Percentiles rank a stretch among this genome's conserved stretches.
Evolutionary conservation across 164 flowering plant genomes (phyloP).

Genomic region (Macadamia tetraphylla): DNA sequence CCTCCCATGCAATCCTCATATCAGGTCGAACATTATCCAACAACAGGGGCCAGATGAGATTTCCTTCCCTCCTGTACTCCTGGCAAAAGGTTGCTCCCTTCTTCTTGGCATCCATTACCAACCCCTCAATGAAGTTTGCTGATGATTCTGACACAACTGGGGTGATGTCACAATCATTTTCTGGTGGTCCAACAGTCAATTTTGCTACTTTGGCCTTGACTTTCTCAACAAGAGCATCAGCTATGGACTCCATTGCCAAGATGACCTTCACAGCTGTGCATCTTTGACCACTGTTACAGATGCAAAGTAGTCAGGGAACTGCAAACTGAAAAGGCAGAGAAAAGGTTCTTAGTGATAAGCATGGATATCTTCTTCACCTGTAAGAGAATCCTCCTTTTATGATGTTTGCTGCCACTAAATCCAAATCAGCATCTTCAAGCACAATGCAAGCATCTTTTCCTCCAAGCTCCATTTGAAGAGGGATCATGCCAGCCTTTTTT

Average conservation of each 20-base stretch:
- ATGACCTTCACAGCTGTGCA: conserved; percentile 95
- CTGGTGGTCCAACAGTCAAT: conserved; percentile 85
- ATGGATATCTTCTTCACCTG: conserved; percentile 40
- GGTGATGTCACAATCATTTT: conserved; percentile 86
- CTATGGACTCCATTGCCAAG: conserved; percentile 85
- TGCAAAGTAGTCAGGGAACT: neutral
- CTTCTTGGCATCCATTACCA: conserved; percentile 83
- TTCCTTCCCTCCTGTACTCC: conserved; percentile 87
- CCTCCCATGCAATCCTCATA: conserved; percentile 99
- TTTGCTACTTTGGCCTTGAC: conserved; percentile 78
- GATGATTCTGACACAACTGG: conserved; percentile 93
- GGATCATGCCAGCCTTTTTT: conserved; percentile 96
- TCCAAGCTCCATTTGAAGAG: conserved; percentile 97
- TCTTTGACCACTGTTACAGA: conserved; percentile 75
- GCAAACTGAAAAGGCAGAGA: neutral
- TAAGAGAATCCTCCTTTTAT: conserved; percentile 96
- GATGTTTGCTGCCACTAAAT: conserved; percentile 76
- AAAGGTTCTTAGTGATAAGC: neutral
- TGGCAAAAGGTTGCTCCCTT: conserved; percentile 97
- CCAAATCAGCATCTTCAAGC: conserved; percentile 96
- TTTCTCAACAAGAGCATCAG: conserved; percentile 72
- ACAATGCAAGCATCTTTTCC: conserved; percentile 99
- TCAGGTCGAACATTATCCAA: conserved; percentile 89
- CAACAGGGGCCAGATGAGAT: conserved; percentile 96
- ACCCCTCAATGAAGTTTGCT: conserved; percentile 89